Evolutionary conservation across 805 yeast species (phyloP).

Genomic region (Dipodascus albidus): DNA sequence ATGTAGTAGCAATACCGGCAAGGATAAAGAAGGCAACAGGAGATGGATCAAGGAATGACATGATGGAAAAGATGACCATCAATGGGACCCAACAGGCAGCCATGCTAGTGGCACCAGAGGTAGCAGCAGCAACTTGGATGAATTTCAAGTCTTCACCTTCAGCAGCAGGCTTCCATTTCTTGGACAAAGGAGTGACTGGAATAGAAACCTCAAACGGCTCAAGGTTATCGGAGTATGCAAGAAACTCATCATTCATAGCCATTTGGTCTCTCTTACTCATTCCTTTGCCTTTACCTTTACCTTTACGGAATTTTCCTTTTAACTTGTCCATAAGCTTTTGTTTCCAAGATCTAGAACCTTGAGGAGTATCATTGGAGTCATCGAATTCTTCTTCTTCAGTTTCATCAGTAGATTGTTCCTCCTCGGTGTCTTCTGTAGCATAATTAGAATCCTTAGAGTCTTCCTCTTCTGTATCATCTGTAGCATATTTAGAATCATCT

Average conservation of each 20-base stretch:
- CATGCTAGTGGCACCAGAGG: background rate
- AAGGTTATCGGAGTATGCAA: background rate
- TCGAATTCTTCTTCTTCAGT: background rate
- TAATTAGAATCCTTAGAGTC: background rate
- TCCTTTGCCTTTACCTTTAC: background rate
- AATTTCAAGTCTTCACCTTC: background rate
- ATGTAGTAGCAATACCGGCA: background rate
- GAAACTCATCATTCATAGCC: background rate
- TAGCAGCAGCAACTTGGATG: background rate
- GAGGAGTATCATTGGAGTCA: too few relatives aligned
- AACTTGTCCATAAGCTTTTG: background rate
- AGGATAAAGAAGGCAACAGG: background rate
- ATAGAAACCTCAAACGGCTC: background rate
- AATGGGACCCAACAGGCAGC: background rate
- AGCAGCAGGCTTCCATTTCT: slow-evolving; percentile 1
- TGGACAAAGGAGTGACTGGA: background rate
- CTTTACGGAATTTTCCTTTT: background rate
- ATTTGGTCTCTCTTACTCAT: background rate
- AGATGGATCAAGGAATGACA: background rate
- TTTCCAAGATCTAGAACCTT: background rate
- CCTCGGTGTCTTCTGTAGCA: background rate
- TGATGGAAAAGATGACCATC: background rate
- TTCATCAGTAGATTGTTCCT: background rate
- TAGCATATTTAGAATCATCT: background rate
- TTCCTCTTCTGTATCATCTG: background rate